Percentiles rank a stretch among this genome's conserved stretches.
Conservation (phyloP, 345 rosid species). For the Gynandropsis gynandra region DNA sequence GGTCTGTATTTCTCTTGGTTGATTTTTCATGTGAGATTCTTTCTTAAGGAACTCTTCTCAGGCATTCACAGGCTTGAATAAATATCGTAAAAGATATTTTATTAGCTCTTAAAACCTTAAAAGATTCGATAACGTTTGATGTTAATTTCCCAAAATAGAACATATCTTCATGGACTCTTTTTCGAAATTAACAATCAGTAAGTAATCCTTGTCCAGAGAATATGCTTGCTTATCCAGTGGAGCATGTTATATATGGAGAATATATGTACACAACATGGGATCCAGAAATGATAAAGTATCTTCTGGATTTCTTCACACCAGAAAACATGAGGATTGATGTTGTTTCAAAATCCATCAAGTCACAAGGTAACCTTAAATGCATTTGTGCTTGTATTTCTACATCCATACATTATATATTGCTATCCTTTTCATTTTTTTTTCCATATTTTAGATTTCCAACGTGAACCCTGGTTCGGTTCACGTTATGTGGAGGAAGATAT, state of each 20-base stretch:
- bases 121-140: too few relatives aligned
- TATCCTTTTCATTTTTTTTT: constrained; percentile 14
- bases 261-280: constrained; percentile 80
- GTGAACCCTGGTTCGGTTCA: constrained; percentile 93
- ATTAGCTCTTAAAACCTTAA: too few relatives aligned
- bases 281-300: constrained; percentile 50
- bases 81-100: too few relatives aligned
- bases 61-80: not conserved
- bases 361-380: constrained; percentile 48
- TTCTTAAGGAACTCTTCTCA: not conserved
- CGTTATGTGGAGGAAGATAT: constrained; percentile 59
- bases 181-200: constrained; percentile 3
- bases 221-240: constrained; percentile 69
- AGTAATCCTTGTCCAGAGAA: constrained; percentile 51
- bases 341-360: constrained; percentile 56
- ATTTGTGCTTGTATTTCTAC: constrained; percentile 2
- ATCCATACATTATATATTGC: constrained; percentile 2
- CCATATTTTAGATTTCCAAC: constrained; percentile 47
- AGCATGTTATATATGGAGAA: constrained; percentile 85
- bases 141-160: not conserved
- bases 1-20: constrained; percentile 40
- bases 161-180: constrained; percentile 6
- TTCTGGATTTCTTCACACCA: constrained; percentile 65
- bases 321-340: constrained; percentile 95
- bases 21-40: constrained; percentile 11